Base-by-base conservation (phyloP, 2,329 filamentous ascomycete species). In the Penicillium sp. region DNA sequence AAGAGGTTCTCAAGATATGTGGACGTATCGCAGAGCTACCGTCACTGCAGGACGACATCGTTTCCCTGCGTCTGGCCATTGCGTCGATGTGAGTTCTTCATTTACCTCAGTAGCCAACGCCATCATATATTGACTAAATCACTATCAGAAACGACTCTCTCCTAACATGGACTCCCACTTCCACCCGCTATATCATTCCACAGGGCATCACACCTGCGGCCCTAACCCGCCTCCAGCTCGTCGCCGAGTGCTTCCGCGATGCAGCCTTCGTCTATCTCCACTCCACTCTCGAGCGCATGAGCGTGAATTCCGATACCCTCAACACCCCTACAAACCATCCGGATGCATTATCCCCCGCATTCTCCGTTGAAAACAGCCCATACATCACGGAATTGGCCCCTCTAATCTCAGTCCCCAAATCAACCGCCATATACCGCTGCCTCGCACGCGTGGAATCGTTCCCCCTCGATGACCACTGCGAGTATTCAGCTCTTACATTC, bases 401-500 rank as follows among this genome's bases (percentile, higher is more conserved):
- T 30, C 52, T 67, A 6, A 60, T 70, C 7, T 65, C 64, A 1
- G 53, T 55, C 5, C 54, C 67, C 1, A 71, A 70, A 57, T 27
- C 51, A 0, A 56, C 51, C 8, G 69, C 68, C 10, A 40, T 72
- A 7, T 57, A 61, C 14, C 54, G 60, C 24, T 66, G 68, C 22
- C 56, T 72, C 4, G 16, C 44, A 4, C 57, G 66, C 9, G 53
- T 72, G 5, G 53, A 56, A 36, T 54, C 57, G 0, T 60, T 62
- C 10, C 62, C 66, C 4, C 60, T 71, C 5, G 68, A 70, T 24
- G 57, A 62, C 14, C 64, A 70, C 36, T 69, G 67, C 54, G 70
- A 72, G 44, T 71, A 63, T 33, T 72, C 70, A 1, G 70, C 68
- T 2, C 63, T 72, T 2, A 71, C 69, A 3, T 72, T 72, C 46